These are phyloP conservation scores for Mycena galericulata DNA, from an alignment of 768 basidiomycete species.

Conservation along the genomic window DNA sequence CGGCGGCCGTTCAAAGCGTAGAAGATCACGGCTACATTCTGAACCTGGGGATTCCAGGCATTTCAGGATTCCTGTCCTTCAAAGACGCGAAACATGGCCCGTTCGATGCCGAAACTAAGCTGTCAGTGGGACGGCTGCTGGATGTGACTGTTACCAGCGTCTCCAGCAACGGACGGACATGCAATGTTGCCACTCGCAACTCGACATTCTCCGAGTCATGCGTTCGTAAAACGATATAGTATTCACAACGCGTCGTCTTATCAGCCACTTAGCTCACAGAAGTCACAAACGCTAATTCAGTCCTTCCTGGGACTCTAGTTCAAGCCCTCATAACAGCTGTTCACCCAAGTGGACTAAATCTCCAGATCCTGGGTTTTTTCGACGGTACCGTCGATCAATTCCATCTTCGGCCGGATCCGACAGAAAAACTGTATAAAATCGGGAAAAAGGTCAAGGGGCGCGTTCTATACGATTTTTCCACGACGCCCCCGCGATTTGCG, in stretches of 20 bases:
- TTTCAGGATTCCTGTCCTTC: slow-evolving; percentile 89
- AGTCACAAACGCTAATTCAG: slow-evolving; percentile 79
- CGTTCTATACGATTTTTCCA: slow-evolving; percentile 83
- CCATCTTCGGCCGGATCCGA: slow-evolving; percentile 68
- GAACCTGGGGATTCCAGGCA: slow-evolving; percentile 82
- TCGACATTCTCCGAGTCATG: slow-evolving; percentile 61
- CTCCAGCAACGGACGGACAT: slow-evolving; percentile 83
- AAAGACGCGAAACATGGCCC: slow-evolving; percentile 67
- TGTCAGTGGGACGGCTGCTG: slow-evolving; percentile 77
- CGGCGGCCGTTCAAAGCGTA: slow-evolving; percentile 81
- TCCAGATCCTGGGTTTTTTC: slow-evolving; percentile 93
- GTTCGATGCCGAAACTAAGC: slow-evolving; percentile 42
- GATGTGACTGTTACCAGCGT: slow-evolving; percentile 74
- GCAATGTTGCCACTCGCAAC: slow-evolving; percentile 72
- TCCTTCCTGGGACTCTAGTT: slow-evolving; percentile 89
- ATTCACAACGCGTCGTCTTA: slow-evolving; percentile 4
- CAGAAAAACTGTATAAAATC: slow-evolving; percentile 62
- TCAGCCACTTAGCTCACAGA: slow-evolving; percentile 69
- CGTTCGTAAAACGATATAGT: slow-evolving; percentile 53
- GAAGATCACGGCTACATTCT: slow-evolving; percentile 97
- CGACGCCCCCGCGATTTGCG: slow-evolving; percentile 86
- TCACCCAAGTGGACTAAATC: slow-evolving; percentile 78
- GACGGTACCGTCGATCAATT: slow-evolving; percentile 89
- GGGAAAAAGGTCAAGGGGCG: slow-evolving; percentile 87
- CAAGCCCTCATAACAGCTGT: slow-evolving; percentile 85